Evolutionary conservation across 768 basidiomycete genomes (phyloP), one percentile per base, ranked within the genome.

Genomic region (Xerocomellus chrysenteron): DNA sequence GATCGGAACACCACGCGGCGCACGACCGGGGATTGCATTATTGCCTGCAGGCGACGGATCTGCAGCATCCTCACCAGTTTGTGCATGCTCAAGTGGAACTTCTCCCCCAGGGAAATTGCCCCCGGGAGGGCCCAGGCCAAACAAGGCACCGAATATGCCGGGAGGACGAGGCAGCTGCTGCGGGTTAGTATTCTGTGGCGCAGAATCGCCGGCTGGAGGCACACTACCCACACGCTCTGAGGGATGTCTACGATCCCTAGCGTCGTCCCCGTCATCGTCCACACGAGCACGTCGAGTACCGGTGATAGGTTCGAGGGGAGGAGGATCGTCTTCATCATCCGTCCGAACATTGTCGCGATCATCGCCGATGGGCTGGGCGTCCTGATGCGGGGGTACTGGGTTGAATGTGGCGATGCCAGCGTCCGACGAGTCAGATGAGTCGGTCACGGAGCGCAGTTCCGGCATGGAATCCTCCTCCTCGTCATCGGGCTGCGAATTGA

Each of bases 171-270:
- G 57, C 6, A 37, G 65, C 40, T 63, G 73, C 47, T 62, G 65
- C 44, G 59, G 52, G 51, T 67, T 24, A 52, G 61, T 47, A 41
- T 59, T 64, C 47, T 67, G 69, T 51, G 64, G 68, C 58, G 56
- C 61, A 46, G 64, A 43, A 26, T 65, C 56, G 26, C 47, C 64
- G 36, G 10, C 62, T 21, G 63, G 63, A 41, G 66, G 50, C 47
- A 62, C 68, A 44, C 66, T 73, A 74, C 72, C 52, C 50, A 74
- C 69, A 48, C 86, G 82, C 67, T 87, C 80, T 21, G 83, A 84
- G 17, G 87, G 85, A 63, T 87, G 85, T 54, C 86, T 78, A 54
- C 80, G 77, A 63, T 87, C 83, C 39, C 85, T 72, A 13, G 83
- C 83, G 8, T 79, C 77, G 58, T 88, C 85, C 7, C 77, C 77